Conservation (phyloP, 495 filamentous ascomycete species). For the Xylaria sp. region DNA sequence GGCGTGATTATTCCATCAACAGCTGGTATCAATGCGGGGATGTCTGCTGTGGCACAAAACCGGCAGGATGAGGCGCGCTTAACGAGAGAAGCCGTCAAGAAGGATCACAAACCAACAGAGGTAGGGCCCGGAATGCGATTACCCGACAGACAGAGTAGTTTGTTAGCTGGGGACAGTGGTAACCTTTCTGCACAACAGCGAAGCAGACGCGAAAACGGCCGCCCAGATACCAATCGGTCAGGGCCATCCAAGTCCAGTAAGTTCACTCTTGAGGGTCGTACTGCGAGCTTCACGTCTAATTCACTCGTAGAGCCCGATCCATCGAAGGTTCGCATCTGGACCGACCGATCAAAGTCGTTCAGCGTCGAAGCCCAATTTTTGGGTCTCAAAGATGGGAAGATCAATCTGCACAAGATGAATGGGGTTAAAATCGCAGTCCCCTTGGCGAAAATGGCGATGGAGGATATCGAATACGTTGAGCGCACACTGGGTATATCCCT, state of each 20-base stretch:
- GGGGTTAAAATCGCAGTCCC: conserved; percentile 98
- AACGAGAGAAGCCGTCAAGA: conserved; percentile 74
- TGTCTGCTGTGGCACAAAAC: conserved; percentile 82
- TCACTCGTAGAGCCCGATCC: conserved; percentile 75
- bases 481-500: conserved; percentile 82
- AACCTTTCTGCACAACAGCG: conserved; percentile 69
- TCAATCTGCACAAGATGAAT: conserved; percentile 97
- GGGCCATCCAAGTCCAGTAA: conserved; percentile 75
- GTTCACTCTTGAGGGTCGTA: conserved; percentile 39
- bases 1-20: conserved; percentile 55
- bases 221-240: conserved; percentile 50
- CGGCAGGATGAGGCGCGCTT: conserved; percentile 80
- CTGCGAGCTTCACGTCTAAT: neutral
- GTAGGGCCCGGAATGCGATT: conserved; percentile 78
- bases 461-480: conserved; percentile 96
- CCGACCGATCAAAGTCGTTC: conserved; percentile 91
- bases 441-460: conserved; percentile 90
- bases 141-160: conserved; percentile 72
- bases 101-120: conserved; percentile 68
- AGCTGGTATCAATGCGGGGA: conserved; percentile 67
- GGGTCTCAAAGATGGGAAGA: conserved; percentile 91
- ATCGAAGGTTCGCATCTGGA: conserved; percentile 88
- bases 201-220: conserved; percentile 72
- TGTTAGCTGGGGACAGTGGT: conserved; percentile 63
- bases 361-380: conserved; percentile 98